Evolutionary conservation across 1,139 yeast genomes (phyloP).

Genomic region (Casaregolazyma lundiana): DNA sequence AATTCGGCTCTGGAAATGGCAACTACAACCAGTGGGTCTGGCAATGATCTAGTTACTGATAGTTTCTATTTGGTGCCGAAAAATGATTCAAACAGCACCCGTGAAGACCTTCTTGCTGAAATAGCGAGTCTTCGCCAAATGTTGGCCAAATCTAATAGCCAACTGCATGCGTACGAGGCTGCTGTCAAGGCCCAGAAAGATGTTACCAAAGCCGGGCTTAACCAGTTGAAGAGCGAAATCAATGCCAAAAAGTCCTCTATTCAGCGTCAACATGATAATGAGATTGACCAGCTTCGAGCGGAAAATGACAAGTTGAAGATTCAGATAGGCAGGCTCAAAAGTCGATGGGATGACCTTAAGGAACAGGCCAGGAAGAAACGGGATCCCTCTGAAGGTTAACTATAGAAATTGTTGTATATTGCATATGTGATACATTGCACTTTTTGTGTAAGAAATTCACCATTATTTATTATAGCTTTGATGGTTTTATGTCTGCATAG

Average conservation of each 20-base stretch:
- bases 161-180: conserved; percentile 31
- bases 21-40: conserved; percentile 8
- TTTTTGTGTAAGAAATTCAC: neutral
- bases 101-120: conserved; percentile 24
- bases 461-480: neutral
- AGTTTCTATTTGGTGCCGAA: conserved; percentile 31
- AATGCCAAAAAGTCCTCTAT: conserved; percentile 28
- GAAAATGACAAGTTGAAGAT: conserved; percentile 36
- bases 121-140: conserved; percentile 26
- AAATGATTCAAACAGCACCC: conserved; percentile 14
- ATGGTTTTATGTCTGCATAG: neutral
- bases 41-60: conserved; percentile 19
- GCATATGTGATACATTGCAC: neutral
- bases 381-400: conserved; percentile 14
- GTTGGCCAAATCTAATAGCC: conserved; percentile 21
- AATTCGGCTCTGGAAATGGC: conserved; percentile 19
- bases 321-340: conserved; percentile 33
- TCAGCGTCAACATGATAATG: conserved; percentile 27
- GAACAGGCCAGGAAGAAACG: conserved; percentile 35
- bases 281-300: conserved; percentile 30
- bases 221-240: conserved; percentile 29
- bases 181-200: conserved; percentile 32
- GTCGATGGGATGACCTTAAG: conserved; percentile 37
- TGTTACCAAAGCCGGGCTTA: conserved; percentile 27
- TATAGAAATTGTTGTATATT: neutral